phyloP scores from a whole-genome alignment of 2,329 filamentous ascomycete genomes.

The Endothia cerciana region DNA sequence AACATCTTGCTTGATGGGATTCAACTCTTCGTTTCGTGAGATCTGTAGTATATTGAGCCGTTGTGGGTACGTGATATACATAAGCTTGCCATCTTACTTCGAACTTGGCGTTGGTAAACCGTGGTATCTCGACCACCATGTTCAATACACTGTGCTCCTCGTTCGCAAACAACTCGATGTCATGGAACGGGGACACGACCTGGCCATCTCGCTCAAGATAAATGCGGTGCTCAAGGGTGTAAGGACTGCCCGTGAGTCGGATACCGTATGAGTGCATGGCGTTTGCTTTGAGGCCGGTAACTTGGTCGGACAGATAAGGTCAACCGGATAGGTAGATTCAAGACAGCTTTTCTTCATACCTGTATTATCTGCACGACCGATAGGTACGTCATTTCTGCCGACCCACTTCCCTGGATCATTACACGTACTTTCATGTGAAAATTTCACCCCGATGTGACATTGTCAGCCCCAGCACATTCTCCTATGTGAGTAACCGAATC shows the following conservation, averaged over 20 bases:
- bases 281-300: background rate
- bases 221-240: slow-evolving; percentile 96
- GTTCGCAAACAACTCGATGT: slow-evolving; percentile 97
- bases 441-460: background rate
- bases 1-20: slow-evolving; percentile 98
- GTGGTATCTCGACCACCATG: slow-evolving; percentile 99
- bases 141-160: slow-evolving; percentile 93
- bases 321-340: background rate
- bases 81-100: slow-evolving; percentile 67
- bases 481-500: background rate
- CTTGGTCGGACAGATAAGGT: too few species aligned
- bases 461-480: background rate
- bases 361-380: background rate
- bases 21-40: slow-evolving; percentile 97
- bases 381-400: background rate
- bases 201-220: slow-evolving; percentile 98
- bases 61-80: background rate
- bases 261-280: slow-evolving; percentile 16
- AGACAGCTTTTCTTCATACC: too few species aligned
- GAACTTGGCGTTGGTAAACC: slow-evolving; percentile 99
- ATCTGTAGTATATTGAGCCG: slow-evolving; percentile 64
- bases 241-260: slow-evolving; percentile 48
- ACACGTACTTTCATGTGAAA: background rate
- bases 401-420: background rate
- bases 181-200: slow-evolving; percentile 94